Evolutionary conservation across 2,329 filamentous ascomycete genomes (phyloP), one percentile per base, ranked within the genome.

Genomic region (Neofusicoccum sp.): DNA sequence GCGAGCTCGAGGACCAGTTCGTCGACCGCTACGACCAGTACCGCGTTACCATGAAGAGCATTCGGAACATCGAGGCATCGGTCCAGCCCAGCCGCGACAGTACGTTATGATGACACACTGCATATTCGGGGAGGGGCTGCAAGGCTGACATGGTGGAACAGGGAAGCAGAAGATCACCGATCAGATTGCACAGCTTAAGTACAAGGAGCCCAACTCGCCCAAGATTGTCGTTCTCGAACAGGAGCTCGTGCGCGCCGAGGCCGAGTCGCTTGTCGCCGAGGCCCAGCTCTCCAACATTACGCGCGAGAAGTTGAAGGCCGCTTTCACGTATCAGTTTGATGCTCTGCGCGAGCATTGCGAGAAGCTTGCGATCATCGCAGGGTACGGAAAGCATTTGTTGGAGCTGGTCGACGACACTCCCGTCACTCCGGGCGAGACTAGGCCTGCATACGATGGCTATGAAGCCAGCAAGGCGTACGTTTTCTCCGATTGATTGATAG

Each of bases 11-110:
- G 78, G 93, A 99, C 74, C 91, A 98, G 73, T 98, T 96, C 72
- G 93, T 99, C 76, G 95, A 99, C 77, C 91, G 93, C 72, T 99
- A 99, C 78, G 95, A 99, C 77, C 95, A 99, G 79, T 99, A 98
- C 82, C 91, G 95, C 73, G 90, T 99, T 61, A 99, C 95, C 58
- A 96, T 99, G 80, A 99, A 99, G 88, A 96, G 92, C 76, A 96
- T 99, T 72, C 90, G 95, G 71, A 99, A 99, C 79, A 99, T 99
- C 66, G 95, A 99, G 78, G 93, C 93, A 62, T 98, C 93, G 24
- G 95, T 99, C 54, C 95, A 99, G 79, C 95, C 95, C 61, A 97
- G 93, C 82, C 86, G 95, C 79, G 95, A 99, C 79, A 90, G 95
- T 95, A 81, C 80, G 89, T 78, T 16, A 51, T 31, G 16, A 34